phyloP scores from a whole-genome alignment of 148 eudicot species.

The Dianthus caryophyllus region DNA sequence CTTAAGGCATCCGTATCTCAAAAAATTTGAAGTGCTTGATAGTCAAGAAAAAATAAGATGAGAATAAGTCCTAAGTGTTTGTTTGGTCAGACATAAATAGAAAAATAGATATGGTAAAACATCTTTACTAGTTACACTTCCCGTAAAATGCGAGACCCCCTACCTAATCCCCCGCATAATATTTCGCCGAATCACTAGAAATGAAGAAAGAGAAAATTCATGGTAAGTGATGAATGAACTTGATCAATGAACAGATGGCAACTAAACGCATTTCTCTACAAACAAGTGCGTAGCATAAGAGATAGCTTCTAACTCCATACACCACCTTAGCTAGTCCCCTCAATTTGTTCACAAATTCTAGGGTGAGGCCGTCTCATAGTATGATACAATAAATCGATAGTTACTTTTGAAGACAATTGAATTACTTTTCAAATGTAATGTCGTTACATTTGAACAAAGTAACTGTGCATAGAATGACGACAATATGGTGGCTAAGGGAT shows the following conservation, averaged over 20 bases:
- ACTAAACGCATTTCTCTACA: background rate
- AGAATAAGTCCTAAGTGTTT: background rate
- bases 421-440: too few relatives aligned
- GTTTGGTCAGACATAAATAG: background rate
- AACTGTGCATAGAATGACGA: too few relatives aligned
- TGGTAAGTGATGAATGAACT: background rate
- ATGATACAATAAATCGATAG: too few relatives aligned
- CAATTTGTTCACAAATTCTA: too few relatives aligned
- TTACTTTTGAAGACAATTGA: too few relatives aligned
- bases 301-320: background rate
- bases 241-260: background rate
- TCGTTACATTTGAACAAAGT: too few relatives aligned
- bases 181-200: background rate
- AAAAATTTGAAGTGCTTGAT: too few relatives aligned
- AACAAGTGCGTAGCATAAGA: background rate
- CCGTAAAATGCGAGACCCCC: background rate
- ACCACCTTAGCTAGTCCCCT: background rate
- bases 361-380: too few relatives aligned
- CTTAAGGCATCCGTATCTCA: too few relatives aligned
- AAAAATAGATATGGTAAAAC: background rate
- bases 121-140: background rate
- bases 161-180: background rate
- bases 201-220: background rate
- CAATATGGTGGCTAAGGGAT: too few relatives aligned
- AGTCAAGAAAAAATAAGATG: too few relatives aligned